Base-by-base conservation (phyloP, 2,329 filamentous ascomycete genomes). In the Rhinocladiella mackenziei region DNA sequence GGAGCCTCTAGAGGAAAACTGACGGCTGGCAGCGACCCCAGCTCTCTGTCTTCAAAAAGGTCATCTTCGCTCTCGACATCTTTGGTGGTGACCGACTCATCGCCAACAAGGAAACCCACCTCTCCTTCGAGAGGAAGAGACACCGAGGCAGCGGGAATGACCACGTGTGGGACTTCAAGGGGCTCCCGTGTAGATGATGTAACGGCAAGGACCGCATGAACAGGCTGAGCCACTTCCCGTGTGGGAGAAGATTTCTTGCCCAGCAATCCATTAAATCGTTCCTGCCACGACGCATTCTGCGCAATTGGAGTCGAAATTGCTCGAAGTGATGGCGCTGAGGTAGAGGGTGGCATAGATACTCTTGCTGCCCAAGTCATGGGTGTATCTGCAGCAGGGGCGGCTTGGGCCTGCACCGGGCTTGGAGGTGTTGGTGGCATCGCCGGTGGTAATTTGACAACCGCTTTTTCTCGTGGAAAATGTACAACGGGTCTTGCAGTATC, bases 21-120 rank as follows among this genome's bases (percentile, higher is more conserved):
- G 17, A 89, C 79, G 15, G 77, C 73, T 0, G 84, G 84, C n/a
- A 87, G 66, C 5, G 84, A 89, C 3, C 84, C 84, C 70, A 85
- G 85, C 62, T 89, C 84, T 58, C 86, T 83, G 58, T 88, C 83
- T 59, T 87, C 85, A 53, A 89, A 89, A 53, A 86, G 86, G 50
- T 85, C 83, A 56, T 89, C 85, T 2, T 86, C 82, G 52, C 88
- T 84, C 4, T 84, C 83, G 66, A 87, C 83, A 35, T 80, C 79
- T 58, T 83, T 85, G 3, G 80, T 80, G 11, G 72, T 72, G 14
- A 75, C 61, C 20, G 72, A 42, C 9, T 25, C 23, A 20, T 50
- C 37, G 9, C 29, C 22, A 13, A 33, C 25, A 3, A 39, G 13
- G 8, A 31, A 5, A 26, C 13, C 31, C 14, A 13, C 11, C 19